Evolutionary conservation across 2,329 filamentous ascomycete genomes (phyloP), one percentile per base, ranked within the genome.

Genomic region (Orbilia ellipsospora): DNA sequence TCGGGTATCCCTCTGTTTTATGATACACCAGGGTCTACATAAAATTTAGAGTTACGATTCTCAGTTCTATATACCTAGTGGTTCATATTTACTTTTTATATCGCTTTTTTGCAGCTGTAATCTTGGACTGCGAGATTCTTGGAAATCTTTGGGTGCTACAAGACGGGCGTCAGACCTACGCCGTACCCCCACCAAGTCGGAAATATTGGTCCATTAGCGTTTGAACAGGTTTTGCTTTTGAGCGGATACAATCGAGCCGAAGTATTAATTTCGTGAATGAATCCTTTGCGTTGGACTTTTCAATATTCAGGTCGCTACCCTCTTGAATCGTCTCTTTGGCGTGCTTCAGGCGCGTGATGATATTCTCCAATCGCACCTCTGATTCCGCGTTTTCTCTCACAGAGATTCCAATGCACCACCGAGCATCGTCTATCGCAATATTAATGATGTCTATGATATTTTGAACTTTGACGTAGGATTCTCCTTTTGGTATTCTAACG

Each of bases 371-470:
- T 61, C 18, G 65, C 45, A 12, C 31, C 40, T 45, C 75, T 60
- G 77, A 79, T 78, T 79, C 74, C 74, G 83, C 62, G 45, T 77
- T 20, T 79, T 81, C 70, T 77, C 81, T 66, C 50, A 36, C 28
- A 3, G 51, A 13, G 8, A 28, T 26, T 36, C 45, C 56, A 12
- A 79, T 66, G 68, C 78, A 82, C 82, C 1, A 87, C 36, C 42
- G 55, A 13, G 56, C 92, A 70, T 90, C 88, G 73, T 92, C 92
- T 61, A 97, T 85, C 15, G 88, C 90, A 45, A 92, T 87, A 80
- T 95, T 90, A 4, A 97, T 86, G 18, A 96, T 86, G 2, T 86
- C 83, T 2, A 92, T 84, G 15, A 89, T 85, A 1, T 91, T 89
- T 40, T 86, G 85, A 0, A 97, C 86, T 65, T 89, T 85, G 15